A percentile compares a stretch with the other conserved stretches of the same genome.
These are phyloP conservation scores for Ceratocystis eucalypticola DNA, from an alignment of 2,329 filamentous ascomycete genomes.

Conservation along the genomic window DNA sequence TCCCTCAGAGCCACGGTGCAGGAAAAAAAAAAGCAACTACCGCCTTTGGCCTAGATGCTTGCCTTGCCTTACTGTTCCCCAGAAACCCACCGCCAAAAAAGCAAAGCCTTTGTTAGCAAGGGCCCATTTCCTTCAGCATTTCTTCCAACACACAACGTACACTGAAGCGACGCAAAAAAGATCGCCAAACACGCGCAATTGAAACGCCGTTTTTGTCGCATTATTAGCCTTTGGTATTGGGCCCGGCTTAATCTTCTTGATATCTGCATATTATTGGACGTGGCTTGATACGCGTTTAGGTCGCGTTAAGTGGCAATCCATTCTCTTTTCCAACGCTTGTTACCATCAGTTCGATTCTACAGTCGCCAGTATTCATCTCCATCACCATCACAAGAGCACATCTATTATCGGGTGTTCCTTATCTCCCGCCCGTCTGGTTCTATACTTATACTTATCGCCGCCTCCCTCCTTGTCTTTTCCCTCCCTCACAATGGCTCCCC, in stretches of 20 bases:
- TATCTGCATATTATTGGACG: not conserved
- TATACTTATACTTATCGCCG: not conserved
- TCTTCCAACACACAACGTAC: not conserved
- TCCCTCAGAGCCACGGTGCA: not conserved
- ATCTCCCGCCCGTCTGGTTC: too few relatives aligned
- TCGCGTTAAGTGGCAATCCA: conserved; percentile 15
- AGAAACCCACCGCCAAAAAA: not conserved
- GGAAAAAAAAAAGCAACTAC: not conserved
- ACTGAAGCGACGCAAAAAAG: not conserved
- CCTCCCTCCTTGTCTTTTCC: not conserved
- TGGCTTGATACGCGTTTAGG: conserved; percentile 6
- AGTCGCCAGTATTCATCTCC: not conserved
- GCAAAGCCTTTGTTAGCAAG: conserved; percentile 5
- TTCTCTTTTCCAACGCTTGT: conserved; percentile 8
- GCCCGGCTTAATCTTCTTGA: not conserved
- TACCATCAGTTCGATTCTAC: not conserved
- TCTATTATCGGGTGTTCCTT: not conserved
- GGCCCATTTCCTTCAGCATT: not conserved
- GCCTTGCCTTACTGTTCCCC: not conserved
- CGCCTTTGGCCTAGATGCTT: not conserved
- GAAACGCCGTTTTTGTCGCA: not conserved
- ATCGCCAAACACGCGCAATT: not conserved
- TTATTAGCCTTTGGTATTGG: not conserved
- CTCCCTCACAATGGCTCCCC: conserved; percentile 37
- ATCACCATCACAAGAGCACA: not conserved